Conservation (phyloP, 2,329 filamentous ascomycete genomes). For the Neofusicoccum laricinum region DNA sequence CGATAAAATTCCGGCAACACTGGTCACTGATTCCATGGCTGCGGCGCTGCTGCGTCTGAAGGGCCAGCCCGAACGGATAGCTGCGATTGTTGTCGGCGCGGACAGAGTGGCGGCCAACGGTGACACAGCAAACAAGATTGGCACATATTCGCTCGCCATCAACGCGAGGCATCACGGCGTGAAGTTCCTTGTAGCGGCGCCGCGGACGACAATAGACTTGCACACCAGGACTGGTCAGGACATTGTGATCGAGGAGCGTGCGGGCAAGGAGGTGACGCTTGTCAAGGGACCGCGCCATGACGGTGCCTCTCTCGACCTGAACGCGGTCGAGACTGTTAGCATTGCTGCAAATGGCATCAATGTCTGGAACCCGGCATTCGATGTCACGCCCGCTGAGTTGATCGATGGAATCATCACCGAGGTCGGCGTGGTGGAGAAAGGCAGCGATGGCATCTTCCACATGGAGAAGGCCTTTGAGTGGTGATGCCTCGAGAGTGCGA, state of each 20-base stretch:
- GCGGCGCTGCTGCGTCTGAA: conserved; percentile 74
- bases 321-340: conserved; percentile 67
- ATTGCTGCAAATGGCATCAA: conserved; percentile 73
- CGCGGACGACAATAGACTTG: conserved; percentile 89
- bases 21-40: conserved; percentile 97
- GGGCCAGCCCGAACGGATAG: conserved; percentile 61
- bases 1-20: conserved; percentile 83
- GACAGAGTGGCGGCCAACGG: conserved; percentile 95
- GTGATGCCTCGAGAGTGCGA: conserved; percentile 22
- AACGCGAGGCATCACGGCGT: conserved; percentile 82
- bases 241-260: conserved; percentile 89
- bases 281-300: conserved; percentile 71
- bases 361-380: conserved; percentile 97
- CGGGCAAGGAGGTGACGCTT: conserved; percentile 76
- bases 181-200: conserved; percentile 93
- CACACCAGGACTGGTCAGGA: conserved; percentile 71
- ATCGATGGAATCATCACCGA: conserved; percentile 97
- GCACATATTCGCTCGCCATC: conserved; percentile 91
- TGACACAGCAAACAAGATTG: conserved; percentile 98
- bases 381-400: conserved; percentile 82
- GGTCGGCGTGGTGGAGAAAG: conserved; percentile 80
- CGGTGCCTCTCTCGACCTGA: conserved; percentile 62
- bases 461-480: conserved; percentile 44
- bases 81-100: conserved; percentile 88
- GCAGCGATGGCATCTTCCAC: conserved; percentile 65